Conservation (phyloP, 2,329 filamentous ascomycete genomes). For the Ramularia collo-cygni region DNA sequence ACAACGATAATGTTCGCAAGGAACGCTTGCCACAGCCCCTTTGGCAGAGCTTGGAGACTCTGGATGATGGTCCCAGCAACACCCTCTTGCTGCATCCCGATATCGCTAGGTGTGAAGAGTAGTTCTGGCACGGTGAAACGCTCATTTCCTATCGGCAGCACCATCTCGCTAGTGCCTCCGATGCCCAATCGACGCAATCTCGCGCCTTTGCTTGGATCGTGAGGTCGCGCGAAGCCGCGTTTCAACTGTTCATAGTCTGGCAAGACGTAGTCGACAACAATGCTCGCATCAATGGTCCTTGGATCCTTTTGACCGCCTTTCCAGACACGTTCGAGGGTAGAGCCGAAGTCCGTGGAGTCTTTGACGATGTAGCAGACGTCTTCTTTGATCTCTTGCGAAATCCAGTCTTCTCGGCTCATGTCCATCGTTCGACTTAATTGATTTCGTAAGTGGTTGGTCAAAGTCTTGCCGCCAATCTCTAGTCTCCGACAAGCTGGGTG, state of each 20-base stretch:
- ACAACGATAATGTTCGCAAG: conserved; percentile 84
- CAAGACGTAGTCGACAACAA: conserved; percentile 86
- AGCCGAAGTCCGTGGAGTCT: conserved; percentile 46
- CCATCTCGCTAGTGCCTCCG: conserved; percentile 58
- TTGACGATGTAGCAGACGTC: conserved; percentile 65
- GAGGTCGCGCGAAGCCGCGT: conserved; percentile 67
- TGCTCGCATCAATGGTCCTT: conserved; percentile 40
- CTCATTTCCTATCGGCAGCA: conserved; percentile 83
- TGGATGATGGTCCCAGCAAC: conserved; percentile 78
- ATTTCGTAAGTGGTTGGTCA: conserved; percentile 89
- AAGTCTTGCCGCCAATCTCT: conserved; percentile 83
- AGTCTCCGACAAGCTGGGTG: conserved; percentile 77
- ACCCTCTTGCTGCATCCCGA: conserved; percentile 76
- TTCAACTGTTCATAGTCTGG: conserved; percentile 65
- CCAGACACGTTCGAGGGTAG: conserved; percentile 77
- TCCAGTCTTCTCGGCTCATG: conserved; percentile 86
- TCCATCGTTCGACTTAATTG: conserved; percentile 90
- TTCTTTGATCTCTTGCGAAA: conserved; percentile 96
- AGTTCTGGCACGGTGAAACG: conserved; percentile 85
- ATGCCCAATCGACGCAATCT: conserved; percentile 43
- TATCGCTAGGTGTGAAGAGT: conserved; percentile 77
- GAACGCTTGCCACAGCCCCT: conserved; percentile 76
- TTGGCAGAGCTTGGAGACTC: conserved; percentile 64
- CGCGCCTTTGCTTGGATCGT: conserved; percentile 61
- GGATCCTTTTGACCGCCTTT: conserved; percentile 62